Base-by-base conservation (phyloP, 441 rosid species). In the Jatropha podagrica region DNA sequence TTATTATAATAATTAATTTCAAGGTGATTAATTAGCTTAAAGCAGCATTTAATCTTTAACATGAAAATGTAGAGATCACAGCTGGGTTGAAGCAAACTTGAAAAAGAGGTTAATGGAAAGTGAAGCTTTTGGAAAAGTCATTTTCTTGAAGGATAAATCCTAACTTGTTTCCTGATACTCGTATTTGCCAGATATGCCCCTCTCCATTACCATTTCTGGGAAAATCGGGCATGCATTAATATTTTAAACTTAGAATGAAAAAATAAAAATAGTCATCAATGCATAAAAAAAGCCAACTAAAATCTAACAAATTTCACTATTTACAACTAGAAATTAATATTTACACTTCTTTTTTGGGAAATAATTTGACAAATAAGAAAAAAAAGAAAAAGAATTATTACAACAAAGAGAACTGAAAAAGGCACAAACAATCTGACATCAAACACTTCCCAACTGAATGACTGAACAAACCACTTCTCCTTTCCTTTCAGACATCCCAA, bases 401-500 rank as follows among this genome's bases (percentile, higher is more conserved):
- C 78, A 75, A 48, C 67, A 67, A 58, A 56, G 61, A 41, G 41
- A 40, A 17, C 17, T 42, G 65, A 68, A 75, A 67, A 65, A 65
- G 32, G 17, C 62, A 62, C 18, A 55, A 52, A 17, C 17, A 37
- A 73, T 49, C 59, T 73, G 69, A 75, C 78, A 75, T 44, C 60
- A 58, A 52, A 67, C 58, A 76, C 67, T 64, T 54, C 32, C 48
- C 73, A 71, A 9, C 56, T 63, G 38, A 44, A 18, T 72, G n/a
- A 62, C 68, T 65, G 66, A 46, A 66, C 20, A 48, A 13, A n/a
- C 65, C 59, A 32, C 32, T 32, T 32, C 32, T 32, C 32, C 32
- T 32, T 32, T 32, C 65, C 76, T 75, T 81, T 80, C 74, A 65
- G 63, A 74, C 32, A 32, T 76, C 73, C 81, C 81, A 75, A 60